Evolutionary conservation across 2,329 filamentous ascomycete species (phyloP), one percentile per base, ranked within the genome.

Genomic region (Ophiostoma montium): DNA sequence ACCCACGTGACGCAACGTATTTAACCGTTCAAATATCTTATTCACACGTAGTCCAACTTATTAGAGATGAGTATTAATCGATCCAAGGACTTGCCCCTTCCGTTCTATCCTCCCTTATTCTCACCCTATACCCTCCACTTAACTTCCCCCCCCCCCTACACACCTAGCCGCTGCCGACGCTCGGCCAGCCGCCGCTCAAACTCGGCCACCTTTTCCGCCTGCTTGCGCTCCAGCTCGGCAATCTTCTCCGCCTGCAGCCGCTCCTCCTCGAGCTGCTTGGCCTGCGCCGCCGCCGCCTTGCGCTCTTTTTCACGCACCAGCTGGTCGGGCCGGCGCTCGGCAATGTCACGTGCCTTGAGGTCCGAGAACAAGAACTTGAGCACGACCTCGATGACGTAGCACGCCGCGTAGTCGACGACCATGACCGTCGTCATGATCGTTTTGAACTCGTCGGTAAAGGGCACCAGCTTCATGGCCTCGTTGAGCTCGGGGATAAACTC

Each of bases 401-500:
- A 98, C 13, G 82, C 84, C 2, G 70, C 77, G 62, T 89, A 98
- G 65, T 98, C 92, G 33, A 90, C 59, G 7, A 89, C 65, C 92
- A 98, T 98, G 59, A 86, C 74, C 1, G 69, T 65, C 0, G 87
- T 94, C 70, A 98, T 80, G 47, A 83, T 90, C 39, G 75, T 62
- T 72, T 94, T 95, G 76, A 98, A 98, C 58, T 94, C 86, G 3
- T 73, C 74, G 31, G 72, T 83, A 66, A 98, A 98, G 3, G 86
- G 86, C 5, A 98, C 92, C 1, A 98, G 80, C 61, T 84, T 87
- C 69, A 98, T 82, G 65, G 86, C 82, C 66, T 90, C 77, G 67
- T 96, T 98, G 65, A 98, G 80, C 63, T 96, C 92, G 2, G 92
- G 92, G 45, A 96, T 74, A 59, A 98, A 87, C 65, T 98, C 92